Percentiles rank a stretch among this genome's conserved stretches.
Evolutionary conservation across 2,329 filamentous ascomycete species (phyloP).

Genomic region (Beauveria australis): DNA sequence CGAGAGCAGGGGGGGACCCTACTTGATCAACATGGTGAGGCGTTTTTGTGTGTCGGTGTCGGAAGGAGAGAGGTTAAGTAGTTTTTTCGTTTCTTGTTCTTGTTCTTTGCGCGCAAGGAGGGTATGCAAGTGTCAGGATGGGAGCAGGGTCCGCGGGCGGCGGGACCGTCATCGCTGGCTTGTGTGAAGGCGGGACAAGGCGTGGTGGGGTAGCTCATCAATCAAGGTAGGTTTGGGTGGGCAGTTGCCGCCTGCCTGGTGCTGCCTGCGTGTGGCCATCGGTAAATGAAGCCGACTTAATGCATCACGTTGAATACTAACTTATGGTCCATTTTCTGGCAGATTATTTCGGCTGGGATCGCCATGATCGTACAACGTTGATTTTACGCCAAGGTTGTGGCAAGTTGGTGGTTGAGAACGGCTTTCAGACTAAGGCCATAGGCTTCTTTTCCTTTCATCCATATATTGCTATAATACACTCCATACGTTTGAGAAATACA

Average conservation of each 20-base stretch:
- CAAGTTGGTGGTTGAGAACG: not conserved
- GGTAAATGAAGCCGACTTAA: not conserved
- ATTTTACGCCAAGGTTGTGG: not conserved
- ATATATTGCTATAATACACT: conserved; percentile 13
- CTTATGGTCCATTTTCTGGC: no score
- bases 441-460: not conserved
- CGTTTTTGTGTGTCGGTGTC: not conserved
- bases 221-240: not conserved
- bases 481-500: conserved; percentile 26
- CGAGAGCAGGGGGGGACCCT: not conserved
- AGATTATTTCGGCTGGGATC: no score
- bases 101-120: not conserved
- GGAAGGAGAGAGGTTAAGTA: not conserved
- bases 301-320: not conserved
- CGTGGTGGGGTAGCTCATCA: conserved; percentile 1
- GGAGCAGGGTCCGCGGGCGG: not conserved
- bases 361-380: not conserved
- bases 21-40: conserved; percentile 44
- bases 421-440: not conserved
- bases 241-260: not conserved
- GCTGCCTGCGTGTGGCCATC: not conserved
- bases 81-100: not conserved
- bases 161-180: conserved; percentile 5
- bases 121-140: not conserved
- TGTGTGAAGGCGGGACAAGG: not conserved